These are phyloP conservation scores for Hypericum perforatum DNA, from an alignment of 345 rosid genomes.

Conservation along the genomic window DNA sequence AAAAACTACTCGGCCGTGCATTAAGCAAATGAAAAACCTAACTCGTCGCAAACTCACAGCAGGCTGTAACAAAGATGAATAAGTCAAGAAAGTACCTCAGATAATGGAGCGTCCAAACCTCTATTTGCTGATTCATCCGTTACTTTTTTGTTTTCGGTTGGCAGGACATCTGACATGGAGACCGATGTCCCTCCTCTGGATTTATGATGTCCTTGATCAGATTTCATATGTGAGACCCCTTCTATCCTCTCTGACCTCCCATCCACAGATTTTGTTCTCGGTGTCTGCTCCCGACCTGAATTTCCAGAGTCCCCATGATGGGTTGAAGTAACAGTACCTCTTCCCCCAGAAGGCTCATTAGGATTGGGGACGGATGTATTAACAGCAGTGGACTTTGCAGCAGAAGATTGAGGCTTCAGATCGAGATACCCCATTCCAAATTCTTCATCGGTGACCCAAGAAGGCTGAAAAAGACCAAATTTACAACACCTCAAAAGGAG, in stretches of 20 bases:
- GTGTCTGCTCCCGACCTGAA: conserved; percentile 46
- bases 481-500: too few relatives aligned
- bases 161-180: conserved; percentile 47
- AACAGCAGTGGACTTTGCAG: conserved; percentile 44
- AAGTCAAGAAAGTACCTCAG: conserved; percentile 45
- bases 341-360: conserved; percentile 46
- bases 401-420: conserved; percentile 55
- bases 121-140: conserved; percentile 37
- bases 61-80: too few relatives aligned
- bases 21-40: too few relatives aligned
- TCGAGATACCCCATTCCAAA: conserved; percentile 99
- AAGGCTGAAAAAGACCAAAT: conserved; percentile 44
- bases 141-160: conserved; percentile 43
- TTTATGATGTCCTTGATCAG: conserved; percentile 54
- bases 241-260: conserved; percentile 61
- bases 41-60: too few relatives aligned
- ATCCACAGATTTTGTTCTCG: conserved; percentile 54
- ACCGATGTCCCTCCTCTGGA: conserved; percentile 39
- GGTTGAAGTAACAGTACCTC: conserved; percentile 21
- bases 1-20: too few relatives aligned
- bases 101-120: conserved; percentile 47
- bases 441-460: conserved; percentile 99
- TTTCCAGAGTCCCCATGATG: conserved; percentile 55
- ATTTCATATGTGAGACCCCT: conserved; percentile 30
- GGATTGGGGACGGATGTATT: conserved; percentile 39